Base-by-base conservation (phyloP, 495 filamentous ascomycete genomes). In the Tuber borchii region DNA sequence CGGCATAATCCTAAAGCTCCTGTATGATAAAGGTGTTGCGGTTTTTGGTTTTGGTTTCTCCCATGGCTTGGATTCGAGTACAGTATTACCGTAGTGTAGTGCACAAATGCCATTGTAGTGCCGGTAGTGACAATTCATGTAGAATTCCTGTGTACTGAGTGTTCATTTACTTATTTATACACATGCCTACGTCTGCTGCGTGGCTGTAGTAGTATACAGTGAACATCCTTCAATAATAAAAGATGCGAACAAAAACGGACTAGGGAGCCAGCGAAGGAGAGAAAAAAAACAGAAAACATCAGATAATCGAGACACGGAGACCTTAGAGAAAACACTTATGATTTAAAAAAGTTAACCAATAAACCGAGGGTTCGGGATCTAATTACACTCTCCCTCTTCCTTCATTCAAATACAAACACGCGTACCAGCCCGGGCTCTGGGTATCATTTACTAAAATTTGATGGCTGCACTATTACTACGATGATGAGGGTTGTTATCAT, bases 401-500 rank as follows among this genome's bases (percentile, higher is more conserved):
- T 42, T 37, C 22, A 69, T 37, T 43, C 22, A 74, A 74, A 74
- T 46, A 71, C 61, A 74, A 71, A 34, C 26, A 65, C 51, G 26
- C 26, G 34, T 4, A 31, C 51, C 10, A 61, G 10, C 22, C n/a
- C 51, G 51, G 22, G 8, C 7, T 34, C 56, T 19, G 14, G 56
- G 26, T 48, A 79, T 76, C 75, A 82, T 79, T 83, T 80, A 82
- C 89, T 86, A 83, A 86, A 85, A 22, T 85, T 81, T 45, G 83
- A 84, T 17, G 90, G 87, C 73, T 90, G 89, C 51, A 92, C 89
- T 16, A 89, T 87, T 69, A 93, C 71, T 43, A 95, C 91, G 20
- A 95, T 89, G 48, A 91, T 87, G 79, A 95, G 82, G 70, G 89
- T 89, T 44, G 90, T 86, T 56, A 94, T 83, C 84, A 94, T 93